Percentiles rank a stretch among this genome's conserved stretches.
Conservation (phyloP, 2,329 filamentous ascomycete genomes). For the Cytospora chrysosperma region DNA sequence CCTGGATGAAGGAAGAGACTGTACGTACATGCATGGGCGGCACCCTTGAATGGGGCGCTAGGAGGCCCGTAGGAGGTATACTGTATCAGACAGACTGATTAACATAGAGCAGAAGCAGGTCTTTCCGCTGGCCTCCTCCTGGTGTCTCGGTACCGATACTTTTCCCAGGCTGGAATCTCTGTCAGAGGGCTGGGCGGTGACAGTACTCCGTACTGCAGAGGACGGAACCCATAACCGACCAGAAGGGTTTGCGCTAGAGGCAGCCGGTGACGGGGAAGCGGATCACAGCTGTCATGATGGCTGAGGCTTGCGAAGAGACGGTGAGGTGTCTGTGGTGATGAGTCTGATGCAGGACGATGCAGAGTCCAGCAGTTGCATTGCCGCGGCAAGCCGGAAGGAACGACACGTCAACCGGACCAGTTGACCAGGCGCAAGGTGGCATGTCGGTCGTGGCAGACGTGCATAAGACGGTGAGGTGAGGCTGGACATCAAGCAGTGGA, state of each 20-base stretch:
- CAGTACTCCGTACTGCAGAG: conserved; percentile 1
- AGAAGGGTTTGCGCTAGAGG: conserved; percentile 18
- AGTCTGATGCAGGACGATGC: conserved; percentile 16
- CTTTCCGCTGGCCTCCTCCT: not conserved
- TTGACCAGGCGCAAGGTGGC: conserved; percentile 12
- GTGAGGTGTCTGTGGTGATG: conserved; percentile 17
- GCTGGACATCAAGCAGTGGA: conserved; percentile 16
- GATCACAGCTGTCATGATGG: conserved; percentile 17
- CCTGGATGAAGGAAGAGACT: conserved; percentile 1
- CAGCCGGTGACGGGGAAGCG: conserved; percentile 13
- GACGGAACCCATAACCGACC: conserved; percentile 14
- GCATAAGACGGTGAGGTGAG: conserved; percentile 25
- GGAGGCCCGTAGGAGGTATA: not conserved
- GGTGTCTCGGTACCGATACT: conserved; percentile 1
- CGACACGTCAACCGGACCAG: conserved; percentile 22
- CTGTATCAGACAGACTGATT: not conserved
- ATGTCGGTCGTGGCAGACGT: conserved; percentile 21
- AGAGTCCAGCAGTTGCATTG: conserved; percentile 10
- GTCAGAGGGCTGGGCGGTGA: conserved; percentile 22
- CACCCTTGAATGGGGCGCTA: conserved; percentile 12
- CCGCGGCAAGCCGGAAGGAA: conserved; percentile 24
- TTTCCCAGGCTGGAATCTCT: not conserved
- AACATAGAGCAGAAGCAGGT: not conserved
- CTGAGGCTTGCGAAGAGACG: conserved; percentile 12
- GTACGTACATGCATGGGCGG: conserved; percentile 9